Evolutionary conservation across 2,329 filamentous ascomycete species (phyloP), one percentile per base, ranked within the genome.

Genomic region (Apiospora rasikravindrae): DNA sequence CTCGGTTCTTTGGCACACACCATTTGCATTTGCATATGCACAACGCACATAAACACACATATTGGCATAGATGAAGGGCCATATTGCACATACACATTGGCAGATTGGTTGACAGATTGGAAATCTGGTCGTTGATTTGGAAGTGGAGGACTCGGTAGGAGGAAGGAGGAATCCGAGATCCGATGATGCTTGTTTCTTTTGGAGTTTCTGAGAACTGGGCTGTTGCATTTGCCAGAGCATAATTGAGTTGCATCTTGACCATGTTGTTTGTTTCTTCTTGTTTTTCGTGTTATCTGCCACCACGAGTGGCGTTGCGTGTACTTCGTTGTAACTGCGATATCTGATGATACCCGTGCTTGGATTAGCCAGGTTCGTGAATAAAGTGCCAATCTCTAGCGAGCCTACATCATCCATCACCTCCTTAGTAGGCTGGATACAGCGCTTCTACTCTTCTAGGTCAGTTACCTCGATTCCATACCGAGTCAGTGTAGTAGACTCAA

Each of bases 121-220:
- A 37, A 37, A 4, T 26, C 19, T 19, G 16, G 10, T 33, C 8
- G 33, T 37, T 57, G 14, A 37, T 37, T 61, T 10, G 8, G 29
- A 22, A 11, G 53, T 37, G 53, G 53, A 61, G 53, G 53, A 61
- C 53, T 61, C 53, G 19, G 53, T 22, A n/a, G 57, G 57, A 22
- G 29, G 33, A 33, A 57, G 33, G 57, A 64, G 33, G 57, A 61
- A 13, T n/a, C 57, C 22, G 57, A 64, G 57, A 22, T 6, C 57
- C 57, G 57, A n/a, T 64, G 57, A 64, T 64, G 24, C 57, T 64
- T 40, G 29, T 40, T 64, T 57, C 26, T 22, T 64, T 40, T 24
- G 47, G 33, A 22, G 16, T 64, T n/a, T 19, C n/a, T 40, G 22
- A 64, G 10, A 64, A 33, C 22, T 6, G 37, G 33, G 57, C 53